Evolutionary conservation across 495 filamentous ascomycete genomes (phyloP).

Genomic region (Tirmania nivea): DNA sequence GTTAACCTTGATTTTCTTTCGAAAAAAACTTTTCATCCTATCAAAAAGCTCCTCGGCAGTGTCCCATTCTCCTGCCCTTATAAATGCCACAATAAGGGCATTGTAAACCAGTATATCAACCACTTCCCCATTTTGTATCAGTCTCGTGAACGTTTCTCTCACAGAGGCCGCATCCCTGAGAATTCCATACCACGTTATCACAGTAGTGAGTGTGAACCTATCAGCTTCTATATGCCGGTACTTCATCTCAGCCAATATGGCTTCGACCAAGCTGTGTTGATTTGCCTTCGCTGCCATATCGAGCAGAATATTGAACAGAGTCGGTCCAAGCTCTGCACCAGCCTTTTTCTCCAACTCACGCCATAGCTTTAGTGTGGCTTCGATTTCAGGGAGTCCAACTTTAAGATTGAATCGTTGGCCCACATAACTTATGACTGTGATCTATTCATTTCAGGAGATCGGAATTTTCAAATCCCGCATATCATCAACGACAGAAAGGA

Average conservation of each 20-base stretch:
- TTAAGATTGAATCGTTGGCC: slow-evolving; percentile 36
- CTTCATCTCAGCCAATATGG: slow-evolving; percentile 61
- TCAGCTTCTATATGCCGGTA: slow-evolving; percentile 39
- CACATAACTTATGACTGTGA: slow-evolving; percentile 55
- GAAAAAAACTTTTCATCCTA: slow-evolving; percentile 44
- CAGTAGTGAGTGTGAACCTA: slow-evolving; percentile 51
- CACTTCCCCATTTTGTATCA: slow-evolving; percentile 61
- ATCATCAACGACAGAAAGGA: slow-evolving; percentile 64
- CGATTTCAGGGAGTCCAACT: slow-evolving; percentile 29
- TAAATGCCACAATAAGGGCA: slow-evolving; percentile 54
- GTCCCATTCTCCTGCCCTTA: slow-evolving; percentile 44
- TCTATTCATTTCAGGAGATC: slow-evolving; percentile 51
- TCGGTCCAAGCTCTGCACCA: slow-evolving; percentile 37
- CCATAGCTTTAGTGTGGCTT: slow-evolving; percentile 62
- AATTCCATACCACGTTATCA: slow-evolving; percentile 68
- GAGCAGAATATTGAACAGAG: slow-evolving; percentile 82
- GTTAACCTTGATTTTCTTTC: neutral
- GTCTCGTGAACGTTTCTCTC: slow-evolving; percentile 46
- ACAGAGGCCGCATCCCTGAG: slow-evolving; percentile 44
- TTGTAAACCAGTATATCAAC: slow-evolving; percentile 78
- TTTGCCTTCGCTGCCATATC: slow-evolving; percentile 67
- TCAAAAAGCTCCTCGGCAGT: slow-evolving; percentile 60
- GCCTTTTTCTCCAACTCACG: slow-evolving; percentile 64
- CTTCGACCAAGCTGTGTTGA: slow-evolving; percentile 62
- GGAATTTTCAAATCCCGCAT: slow-evolving; percentile 44